Conservation (phyloP, 1,139 yeast species). For the Hansenula sp. region DNA sequence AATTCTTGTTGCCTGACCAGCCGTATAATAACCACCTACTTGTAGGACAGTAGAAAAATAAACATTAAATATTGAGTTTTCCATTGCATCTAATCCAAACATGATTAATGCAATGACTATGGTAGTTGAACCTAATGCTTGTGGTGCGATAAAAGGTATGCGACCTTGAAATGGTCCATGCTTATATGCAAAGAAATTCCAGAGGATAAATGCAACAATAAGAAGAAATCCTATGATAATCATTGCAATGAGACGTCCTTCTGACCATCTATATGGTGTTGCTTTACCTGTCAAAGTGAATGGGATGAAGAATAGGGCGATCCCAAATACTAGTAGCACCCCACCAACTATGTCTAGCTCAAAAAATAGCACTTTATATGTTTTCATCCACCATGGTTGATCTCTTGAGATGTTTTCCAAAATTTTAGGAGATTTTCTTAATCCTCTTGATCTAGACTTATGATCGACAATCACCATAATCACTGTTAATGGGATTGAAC, state of each 20-base stretch:
- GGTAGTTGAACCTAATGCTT: conserved; percentile 18
- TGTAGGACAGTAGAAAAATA: conserved; percentile 25
- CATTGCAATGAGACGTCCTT: conserved; percentile 24
- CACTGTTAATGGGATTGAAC: conserved; percentile 27
- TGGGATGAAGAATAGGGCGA: conserved; percentile 31
- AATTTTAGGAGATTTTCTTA: conserved; percentile 16
- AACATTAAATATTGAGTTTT: conserved; percentile 24
- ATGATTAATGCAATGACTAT: conserved; percentile 17
- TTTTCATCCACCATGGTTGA: too few species aligned
- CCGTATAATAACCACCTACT: conserved; percentile 25
- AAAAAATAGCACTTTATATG: conserved; percentile 15
- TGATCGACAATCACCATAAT: conserved; percentile 28
- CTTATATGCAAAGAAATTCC: conserved; percentile 18
- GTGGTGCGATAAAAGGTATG: conserved; percentile 23
- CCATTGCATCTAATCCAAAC: conserved; percentile 22
- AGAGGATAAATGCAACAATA: conserved; percentile 22
- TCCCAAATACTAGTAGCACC: conserved; percentile 29
- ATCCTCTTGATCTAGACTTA: too few species aligned
- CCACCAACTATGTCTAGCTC: conserved; percentile 34
- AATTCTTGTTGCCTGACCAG: conserved; percentile 27
- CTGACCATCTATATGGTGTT: conserved; percentile 22
- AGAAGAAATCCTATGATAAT: too few species aligned
- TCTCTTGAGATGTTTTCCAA: conserved; percentile 16
- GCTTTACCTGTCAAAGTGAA: conserved; percentile 29
- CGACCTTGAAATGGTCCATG: conserved; percentile 8